Percentiles rank a stretch among this genome's conserved stretches.
phyloP scores from a whole-genome alignment of 2,329 filamentous ascomycete genomes.

The Moelleriella libera region DNA sequence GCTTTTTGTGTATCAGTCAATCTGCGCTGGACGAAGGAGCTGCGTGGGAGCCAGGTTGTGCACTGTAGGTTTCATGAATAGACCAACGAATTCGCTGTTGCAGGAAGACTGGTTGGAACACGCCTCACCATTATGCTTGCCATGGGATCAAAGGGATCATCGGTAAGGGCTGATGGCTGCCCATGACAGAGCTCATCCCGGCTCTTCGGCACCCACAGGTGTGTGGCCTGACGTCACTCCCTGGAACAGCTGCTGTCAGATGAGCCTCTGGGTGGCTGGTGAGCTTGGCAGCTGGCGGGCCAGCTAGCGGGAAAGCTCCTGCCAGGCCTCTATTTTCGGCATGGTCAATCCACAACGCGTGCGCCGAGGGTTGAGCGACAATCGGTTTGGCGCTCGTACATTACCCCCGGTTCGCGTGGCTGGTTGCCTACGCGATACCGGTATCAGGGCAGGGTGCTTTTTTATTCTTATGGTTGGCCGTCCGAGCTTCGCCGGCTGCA shows the following conservation, averaged over 20 bases:
- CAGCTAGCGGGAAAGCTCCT: not conserved
- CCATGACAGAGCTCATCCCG: not conserved
- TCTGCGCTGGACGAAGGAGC: too few species aligned
- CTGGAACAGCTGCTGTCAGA: not conserved
- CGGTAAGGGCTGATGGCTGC: not conserved
- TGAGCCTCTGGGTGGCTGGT: not conserved
- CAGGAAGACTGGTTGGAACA: not conserved
- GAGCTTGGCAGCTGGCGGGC: not conserved
- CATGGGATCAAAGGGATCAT: not conserved
- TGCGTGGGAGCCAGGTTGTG: not conserved
- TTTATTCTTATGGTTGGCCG: too few species aligned
- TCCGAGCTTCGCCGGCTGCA: too few species aligned
- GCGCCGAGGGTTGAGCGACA: too few species aligned
- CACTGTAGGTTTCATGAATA: not conserved
- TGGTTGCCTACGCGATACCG: too few species aligned
- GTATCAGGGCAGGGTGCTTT: too few species aligned
- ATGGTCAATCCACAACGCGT: not conserved
- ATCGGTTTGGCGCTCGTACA: too few species aligned
- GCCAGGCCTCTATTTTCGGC: too few species aligned
- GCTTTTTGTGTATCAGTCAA: too few species aligned
- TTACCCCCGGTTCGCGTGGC: too few species aligned
- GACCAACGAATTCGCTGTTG: not conserved
- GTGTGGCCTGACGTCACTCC: constrained; percentile 3
- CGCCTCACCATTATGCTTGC: not conserved
- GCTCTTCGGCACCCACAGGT: constrained; percentile 1